Evolutionary conservation across 257 asterid genomes (phyloP).

Genomic region (Eustoma russellianum): DNA sequence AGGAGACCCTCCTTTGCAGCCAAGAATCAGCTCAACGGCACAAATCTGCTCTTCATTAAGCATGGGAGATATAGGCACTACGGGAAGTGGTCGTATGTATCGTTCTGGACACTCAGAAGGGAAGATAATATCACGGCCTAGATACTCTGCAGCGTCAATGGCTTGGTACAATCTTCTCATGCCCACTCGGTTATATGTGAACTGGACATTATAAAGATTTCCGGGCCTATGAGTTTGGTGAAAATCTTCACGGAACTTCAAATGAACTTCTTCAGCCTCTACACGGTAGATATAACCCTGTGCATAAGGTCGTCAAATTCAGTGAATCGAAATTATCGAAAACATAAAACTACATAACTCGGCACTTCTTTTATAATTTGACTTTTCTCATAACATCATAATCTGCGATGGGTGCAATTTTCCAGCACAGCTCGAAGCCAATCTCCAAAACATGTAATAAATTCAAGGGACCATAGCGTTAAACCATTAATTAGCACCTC

Average conservation of each 20-base stretch:
- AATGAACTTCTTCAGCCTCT: constrained; percentile 68
- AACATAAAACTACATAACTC: too few relatives aligned
- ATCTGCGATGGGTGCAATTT: too few relatives aligned
- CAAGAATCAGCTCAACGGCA: constrained; percentile 63
- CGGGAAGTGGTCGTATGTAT: constrained; percentile 16
- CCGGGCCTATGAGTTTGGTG: constrained; percentile 43
- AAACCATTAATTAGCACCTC: too few relatives aligned
- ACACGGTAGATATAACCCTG: constrained; percentile 83
- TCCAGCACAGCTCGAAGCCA: too few relatives aligned
- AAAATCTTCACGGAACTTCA: constrained; percentile 50
- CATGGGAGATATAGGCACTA: constrained; percentile 44
- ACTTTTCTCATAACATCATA: too few relatives aligned
- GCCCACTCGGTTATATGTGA: constrained; percentile 45
- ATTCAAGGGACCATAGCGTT: too few relatives aligned
- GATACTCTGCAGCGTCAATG: constrained; percentile 53
- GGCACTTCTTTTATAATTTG: too few relatives aligned
- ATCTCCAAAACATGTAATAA: too few relatives aligned
- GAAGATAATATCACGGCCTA: constrained; percentile 49
- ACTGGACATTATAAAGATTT: constrained; percentile 59
- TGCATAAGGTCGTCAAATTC: constrained; percentile 10
- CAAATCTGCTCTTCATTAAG: constrained; percentile 58
- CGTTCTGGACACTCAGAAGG: constrained; percentile 35
- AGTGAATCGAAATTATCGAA: too few relatives aligned
- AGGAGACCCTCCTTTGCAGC: constrained; percentile 72
- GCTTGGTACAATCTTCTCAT: constrained; percentile 77